Conservation (phyloP, 345 rosid species). For the Murraya koenigii region DNA sequence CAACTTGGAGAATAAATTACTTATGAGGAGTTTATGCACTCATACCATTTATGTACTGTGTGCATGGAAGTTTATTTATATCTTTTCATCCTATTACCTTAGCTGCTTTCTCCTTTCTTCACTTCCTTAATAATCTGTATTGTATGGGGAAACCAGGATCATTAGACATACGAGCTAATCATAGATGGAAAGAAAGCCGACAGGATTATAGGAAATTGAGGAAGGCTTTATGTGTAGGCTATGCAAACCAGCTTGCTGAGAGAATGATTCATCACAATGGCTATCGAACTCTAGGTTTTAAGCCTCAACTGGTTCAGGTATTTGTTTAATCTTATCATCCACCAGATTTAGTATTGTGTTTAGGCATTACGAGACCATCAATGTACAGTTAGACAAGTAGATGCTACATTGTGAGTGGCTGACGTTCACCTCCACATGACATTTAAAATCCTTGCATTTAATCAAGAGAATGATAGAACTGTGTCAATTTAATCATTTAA, state of each 20-base stretch:
- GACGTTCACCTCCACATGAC: background rate
- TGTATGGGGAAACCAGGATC: constrained; percentile 47
- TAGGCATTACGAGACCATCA: background rate
- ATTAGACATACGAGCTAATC: constrained; percentile 53
- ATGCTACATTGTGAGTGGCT: background rate
- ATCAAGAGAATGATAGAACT: background rate
- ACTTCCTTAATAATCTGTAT: background rate
- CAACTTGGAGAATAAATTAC: background rate
- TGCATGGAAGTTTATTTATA: background rate
- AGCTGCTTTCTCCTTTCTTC: background rate
- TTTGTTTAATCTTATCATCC: constrained; percentile 6
- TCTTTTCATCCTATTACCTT: background rate
- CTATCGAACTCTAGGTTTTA: constrained; percentile 68
- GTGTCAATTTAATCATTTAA: background rate
- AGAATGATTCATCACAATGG: constrained; percentile 92
- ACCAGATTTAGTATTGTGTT: background rate
- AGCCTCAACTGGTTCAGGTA: constrained; percentile 89
- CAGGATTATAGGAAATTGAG: constrained; percentile 69
- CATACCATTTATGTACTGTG: background rate
- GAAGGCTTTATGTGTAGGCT: constrained; percentile 84
- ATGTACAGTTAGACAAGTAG: background rate
- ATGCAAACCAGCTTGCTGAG: constrained; percentile 81
- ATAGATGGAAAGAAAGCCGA: constrained; percentile 43
- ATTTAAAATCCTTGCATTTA: background rate
- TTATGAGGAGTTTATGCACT: background rate